Evolutionary conservation across 23 red algal species (phyloP), one percentile per base, ranked within the genome.

Genomic region (Gracilariopsis chorda): DNA sequence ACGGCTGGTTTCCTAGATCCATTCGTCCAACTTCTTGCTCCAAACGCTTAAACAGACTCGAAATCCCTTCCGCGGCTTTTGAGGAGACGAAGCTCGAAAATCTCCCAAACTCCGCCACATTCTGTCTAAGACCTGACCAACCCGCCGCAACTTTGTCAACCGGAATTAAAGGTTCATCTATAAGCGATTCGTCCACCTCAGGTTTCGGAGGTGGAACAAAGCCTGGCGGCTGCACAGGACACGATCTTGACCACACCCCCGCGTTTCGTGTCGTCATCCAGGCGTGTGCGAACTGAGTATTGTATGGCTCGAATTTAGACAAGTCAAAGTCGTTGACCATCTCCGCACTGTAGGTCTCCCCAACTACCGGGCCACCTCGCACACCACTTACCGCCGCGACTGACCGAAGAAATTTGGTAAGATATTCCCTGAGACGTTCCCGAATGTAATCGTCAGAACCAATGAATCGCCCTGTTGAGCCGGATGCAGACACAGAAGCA

Each of bases 371-470:
- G 8, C 83, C 79, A 48, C 70, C 73, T 2, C 52, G 53, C 14
- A 80, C 92, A 40, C 76, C 84, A 25, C 77, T 68, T 41, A 83
- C 82, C 20, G 71, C 74, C 5, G 92, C 82, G 24, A 84, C 79
- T 13, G 93, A 82, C 36, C 44, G 80, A n/a, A 95, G 55, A 79
- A 95, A 86, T 42, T 51, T 59, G 39, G 41, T 67, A n/a, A 95
- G 36, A 58, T 95, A 95, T 19, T 43, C 8, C 16, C 85, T 74
- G 25, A 95, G 55, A 17, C 93, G 86, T 29, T 67, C 33, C 21
- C 93, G 74, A 44, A 95, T 79, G 85, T 95, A 86, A 34, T 88
- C 93, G 48, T 95, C 84, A 5, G 93, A 95, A 49, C 84, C 78
- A 42, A 90, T 21, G 37, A 59, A 78, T 19, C 12, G 37, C 10